Evolutionary conservation across 2,329 filamentous ascomycete species (phyloP).

Genomic region (Aspergillus pseudoterreus): DNA sequence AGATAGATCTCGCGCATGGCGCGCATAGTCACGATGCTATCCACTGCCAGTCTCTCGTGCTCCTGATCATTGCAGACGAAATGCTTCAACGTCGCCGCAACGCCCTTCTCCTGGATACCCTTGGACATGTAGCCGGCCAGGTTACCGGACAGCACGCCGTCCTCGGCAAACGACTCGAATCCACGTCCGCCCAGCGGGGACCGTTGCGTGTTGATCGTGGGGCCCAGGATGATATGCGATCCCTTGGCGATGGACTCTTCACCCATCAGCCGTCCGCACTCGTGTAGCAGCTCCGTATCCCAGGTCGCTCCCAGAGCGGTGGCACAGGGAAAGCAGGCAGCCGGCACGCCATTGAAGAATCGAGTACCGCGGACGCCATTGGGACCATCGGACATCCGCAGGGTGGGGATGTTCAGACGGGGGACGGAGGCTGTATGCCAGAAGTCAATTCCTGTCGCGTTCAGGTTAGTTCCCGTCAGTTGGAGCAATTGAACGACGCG

Average conservation of each 20-base stretch:
- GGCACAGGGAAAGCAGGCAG: conserved; percentile 75
- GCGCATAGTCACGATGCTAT: conserved; percentile 46
- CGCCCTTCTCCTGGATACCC: conserved; percentile 68
- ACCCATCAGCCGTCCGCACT: conserved; percentile 68
- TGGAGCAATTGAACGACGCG: background rate
- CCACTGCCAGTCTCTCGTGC: conserved; percentile 42
- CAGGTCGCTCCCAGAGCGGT: conserved; percentile 76
- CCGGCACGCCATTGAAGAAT: conserved; percentile 65
- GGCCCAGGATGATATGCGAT: conserved; percentile 69
- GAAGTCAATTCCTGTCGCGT: conserved; percentile 50
- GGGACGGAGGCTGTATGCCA: conserved; percentile 66
- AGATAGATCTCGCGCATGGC: conserved; percentile 62
- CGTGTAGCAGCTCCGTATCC: conserved; percentile 66
- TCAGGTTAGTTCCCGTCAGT: conserved; percentile 3
- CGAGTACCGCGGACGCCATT: conserved; percentile 67
- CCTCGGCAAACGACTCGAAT: conserved; percentile 84
- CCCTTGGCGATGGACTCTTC: conserved; percentile 70
- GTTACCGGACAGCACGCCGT: conserved; percentile 72
- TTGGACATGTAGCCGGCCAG: conserved; percentile 69
- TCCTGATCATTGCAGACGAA: conserved; percentile 48
- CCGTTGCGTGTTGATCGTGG: conserved; percentile 77
- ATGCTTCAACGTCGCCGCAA: conserved; percentile 75
- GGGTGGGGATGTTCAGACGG: conserved; percentile 59
- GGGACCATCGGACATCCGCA: conserved; percentile 67
- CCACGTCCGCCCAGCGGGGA: conserved; percentile 80